A percentile compares a stretch with the other conserved stretches of the same genome.
Conservation (phyloP, 176 grass and related monocot genomes). For the Bothriochloa decipiens region DNA sequence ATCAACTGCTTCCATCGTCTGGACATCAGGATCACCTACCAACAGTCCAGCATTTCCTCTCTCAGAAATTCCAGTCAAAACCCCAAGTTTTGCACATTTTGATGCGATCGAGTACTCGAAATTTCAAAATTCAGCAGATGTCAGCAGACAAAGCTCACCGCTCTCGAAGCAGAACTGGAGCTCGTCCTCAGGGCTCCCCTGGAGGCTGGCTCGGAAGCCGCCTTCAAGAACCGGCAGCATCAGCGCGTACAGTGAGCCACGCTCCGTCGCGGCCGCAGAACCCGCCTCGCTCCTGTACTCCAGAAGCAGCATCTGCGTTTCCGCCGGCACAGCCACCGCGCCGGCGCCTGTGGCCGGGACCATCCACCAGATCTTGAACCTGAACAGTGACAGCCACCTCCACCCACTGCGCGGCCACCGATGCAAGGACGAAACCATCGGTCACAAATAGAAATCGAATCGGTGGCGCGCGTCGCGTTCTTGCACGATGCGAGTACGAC, state of each 20-base stretch:
- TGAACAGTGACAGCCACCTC: slow-evolving; percentile 52
- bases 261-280: not conserved
- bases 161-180: slow-evolving; percentile 65
- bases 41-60: not conserved
- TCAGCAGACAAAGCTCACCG: slow-evolving; percentile 36
- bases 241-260: slow-evolving; percentile 32
- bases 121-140: not conserved
- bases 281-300: slow-evolving; percentile 25
- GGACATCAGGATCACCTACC: slow-evolving; percentile 56
- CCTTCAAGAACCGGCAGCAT: slow-evolving; percentile 56
- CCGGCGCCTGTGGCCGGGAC: slow-evolving; percentile 36
- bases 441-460: slow-evolving; percentile 26
- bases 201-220: slow-evolving; percentile 51
- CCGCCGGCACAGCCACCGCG: slow-evolving; percentile 39
- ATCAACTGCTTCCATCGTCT: slow-evolving; percentile 41
- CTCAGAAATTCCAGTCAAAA: not conserved
- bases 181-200: slow-evolving; percentile 47
- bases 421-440: slow-evolving; percentile 7
- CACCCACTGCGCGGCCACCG: slow-evolving; percentile 46
- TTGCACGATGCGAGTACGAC: not conserved
- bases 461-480: not conserved
- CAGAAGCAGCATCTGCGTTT: slow-evolving; percentile 62
- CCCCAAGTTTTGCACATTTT: not conserved
- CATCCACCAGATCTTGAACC: slow-evolving; percentile 81
- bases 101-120: not conserved